Evolutionary conservation across 176 grass and related monocot genomes (phyloP).

Genomic region (Phragmites australis): DNA sequence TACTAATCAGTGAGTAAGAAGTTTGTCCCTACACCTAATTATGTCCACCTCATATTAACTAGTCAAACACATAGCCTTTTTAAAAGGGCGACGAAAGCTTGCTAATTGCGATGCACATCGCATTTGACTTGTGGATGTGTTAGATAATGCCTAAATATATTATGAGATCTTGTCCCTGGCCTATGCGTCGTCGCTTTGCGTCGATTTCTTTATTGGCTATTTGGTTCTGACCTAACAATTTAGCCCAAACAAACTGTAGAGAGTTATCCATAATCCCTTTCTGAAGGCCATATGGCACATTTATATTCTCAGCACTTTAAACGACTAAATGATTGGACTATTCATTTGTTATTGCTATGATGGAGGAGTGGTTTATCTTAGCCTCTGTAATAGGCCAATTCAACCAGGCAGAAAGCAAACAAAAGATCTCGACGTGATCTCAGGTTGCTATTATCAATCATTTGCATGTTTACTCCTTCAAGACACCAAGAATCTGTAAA

Average conservation of each 20-base stretch:
- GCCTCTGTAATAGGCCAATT: slow-evolving; percentile 35
- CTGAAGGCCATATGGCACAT: slow-evolving; percentile 29
- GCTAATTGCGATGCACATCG: slow-evolving; percentile 38
- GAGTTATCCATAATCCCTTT: slow-evolving; percentile 46
- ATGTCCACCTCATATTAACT: slow-evolving; percentile 36
- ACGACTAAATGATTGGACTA: slow-evolving; percentile 58
- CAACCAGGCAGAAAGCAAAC: slow-evolving; percentile 58
- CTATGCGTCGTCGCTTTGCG: slow-evolving; percentile 32
- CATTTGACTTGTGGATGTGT: slow-evolving; percentile 46
- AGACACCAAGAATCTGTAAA: slow-evolving; percentile 57
- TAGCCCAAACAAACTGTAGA: slow-evolving; percentile 45
- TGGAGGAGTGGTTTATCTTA: slow-evolving; percentile 38
- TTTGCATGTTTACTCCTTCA: slow-evolving; percentile 48
- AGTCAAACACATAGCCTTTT: slow-evolving; percentile 49
- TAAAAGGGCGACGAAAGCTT: slow-evolving; percentile 26
- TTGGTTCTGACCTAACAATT: slow-evolving; percentile 52
- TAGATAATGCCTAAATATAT: slow-evolving; percentile 36
- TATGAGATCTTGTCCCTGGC: slow-evolving; percentile 36
- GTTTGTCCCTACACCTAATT: slow-evolving; percentile 36
- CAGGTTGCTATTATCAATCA: slow-evolving; percentile 46
- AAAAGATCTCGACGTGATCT: slow-evolving; percentile 57
- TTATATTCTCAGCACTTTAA: slow-evolving; percentile 45
- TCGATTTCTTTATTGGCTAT: slow-evolving; percentile 39
- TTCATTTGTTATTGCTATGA: slow-evolving; percentile 32
- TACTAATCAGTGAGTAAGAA: slow-evolving; percentile 27